A percentile compares a stretch with the other conserved stretches of the same genome.
Conservation (phyloP, 2,329 filamentous ascomycete species). For the Sclerotinia borealis region DNA sequence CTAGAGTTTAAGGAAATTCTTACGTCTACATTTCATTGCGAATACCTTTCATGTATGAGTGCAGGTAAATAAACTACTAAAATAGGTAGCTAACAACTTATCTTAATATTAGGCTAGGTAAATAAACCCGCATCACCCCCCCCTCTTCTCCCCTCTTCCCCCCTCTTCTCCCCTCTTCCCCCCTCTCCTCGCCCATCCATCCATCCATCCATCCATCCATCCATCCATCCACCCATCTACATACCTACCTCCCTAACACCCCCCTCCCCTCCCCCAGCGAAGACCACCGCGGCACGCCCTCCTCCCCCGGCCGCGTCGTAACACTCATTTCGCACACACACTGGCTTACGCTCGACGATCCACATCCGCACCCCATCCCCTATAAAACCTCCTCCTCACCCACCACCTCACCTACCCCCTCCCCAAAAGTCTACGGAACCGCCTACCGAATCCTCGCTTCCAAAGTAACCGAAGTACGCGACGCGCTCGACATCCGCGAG, state of each 20-base stretch:
- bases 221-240: constrained; percentile 11
- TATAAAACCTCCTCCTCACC: not conserved
- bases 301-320: constrained; percentile 82
- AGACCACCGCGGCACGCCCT: constrained; percentile 89
- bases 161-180: too few relatives aligned
- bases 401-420: constrained; percentile 38
- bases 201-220: not conserved
- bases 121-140: not conserved
- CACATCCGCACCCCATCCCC: constrained; percentile 42
- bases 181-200: too few relatives aligned
- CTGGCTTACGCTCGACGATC: constrained; percentile 69
- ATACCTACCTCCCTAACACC: constrained; percentile 7
- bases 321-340: constrained; percentile 81
- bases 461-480: constrained; percentile 72
- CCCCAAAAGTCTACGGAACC: constrained; percentile 77
- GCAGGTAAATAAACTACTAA: too few relatives aligned
- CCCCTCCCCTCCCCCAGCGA: constrained; percentile 49
- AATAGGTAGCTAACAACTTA: constrained; percentile 13
- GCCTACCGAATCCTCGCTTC: constrained; percentile 76
- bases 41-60: too few relatives aligned
- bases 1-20: too few relatives aligned
- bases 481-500: constrained; percentile 91
- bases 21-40: too few relatives aligned
- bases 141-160: not conserved
- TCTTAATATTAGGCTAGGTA: constrained; percentile 31